Conservation (phyloP, 169 alveolate species). For the Cryptosporidium ubiquitum region DNA sequence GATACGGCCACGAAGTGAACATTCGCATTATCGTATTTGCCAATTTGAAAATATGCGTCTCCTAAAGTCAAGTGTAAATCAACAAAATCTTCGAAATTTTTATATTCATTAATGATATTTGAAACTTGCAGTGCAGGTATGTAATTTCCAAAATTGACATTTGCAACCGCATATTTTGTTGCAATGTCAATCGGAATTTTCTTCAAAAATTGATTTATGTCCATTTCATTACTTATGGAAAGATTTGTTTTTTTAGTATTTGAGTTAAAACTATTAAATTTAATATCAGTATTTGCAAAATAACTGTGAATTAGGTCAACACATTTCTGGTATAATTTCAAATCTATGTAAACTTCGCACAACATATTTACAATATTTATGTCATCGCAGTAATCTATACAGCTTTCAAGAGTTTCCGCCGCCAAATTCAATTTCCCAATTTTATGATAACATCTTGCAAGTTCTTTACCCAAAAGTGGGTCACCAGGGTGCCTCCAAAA, state of each 20-base stretch:
- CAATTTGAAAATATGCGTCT: constrained; percentile 59
- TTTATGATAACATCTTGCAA: constrained; percentile 73
- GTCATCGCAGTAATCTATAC: constrained; percentile 25
- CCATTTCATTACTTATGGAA: neutral
- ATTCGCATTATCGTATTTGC: constrained; percentile 28
- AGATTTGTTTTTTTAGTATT: neutral
- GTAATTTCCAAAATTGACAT: constrained; percentile 20
- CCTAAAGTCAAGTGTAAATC: constrained; percentile 46
- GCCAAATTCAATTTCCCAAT: constrained; percentile 57
- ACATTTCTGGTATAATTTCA: constrained; percentile 54
- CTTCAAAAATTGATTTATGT: neutral
- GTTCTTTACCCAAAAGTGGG: constrained; percentile 67
- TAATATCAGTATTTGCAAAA: neutral
- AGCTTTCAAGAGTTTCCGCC: constrained; percentile 68
- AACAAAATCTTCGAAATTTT: constrained; percentile 10
- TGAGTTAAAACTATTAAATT: neutral
- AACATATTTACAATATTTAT: constrained; percentile 50
- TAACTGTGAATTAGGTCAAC: constrained; percentile 24
- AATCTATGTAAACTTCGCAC: constrained; percentile 65
- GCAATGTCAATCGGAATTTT: constrained; percentile 54
- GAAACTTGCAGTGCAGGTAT: constrained; percentile 30
- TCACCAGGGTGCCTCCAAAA: constrained; percentile 73
- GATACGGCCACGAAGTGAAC: neutral
- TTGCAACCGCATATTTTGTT: constrained; percentile 64
- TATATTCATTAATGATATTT: constrained; percentile 14